These are phyloP conservation scores for Angophora floribunda DNA, from an alignment of 345 rosid species.

Conservation along the genomic window DNA sequence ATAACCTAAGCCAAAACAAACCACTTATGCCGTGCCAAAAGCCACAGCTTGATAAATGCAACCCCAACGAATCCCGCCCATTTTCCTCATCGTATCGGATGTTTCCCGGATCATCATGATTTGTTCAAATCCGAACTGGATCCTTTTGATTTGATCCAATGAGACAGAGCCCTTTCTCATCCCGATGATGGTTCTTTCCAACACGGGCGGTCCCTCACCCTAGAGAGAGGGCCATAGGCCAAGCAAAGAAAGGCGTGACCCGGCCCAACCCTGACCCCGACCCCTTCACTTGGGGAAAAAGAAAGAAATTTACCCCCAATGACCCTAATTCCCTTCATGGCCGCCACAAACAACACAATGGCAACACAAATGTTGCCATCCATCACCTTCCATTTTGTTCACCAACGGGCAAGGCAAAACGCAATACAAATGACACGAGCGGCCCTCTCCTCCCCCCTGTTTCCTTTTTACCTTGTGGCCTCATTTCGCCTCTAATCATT, in stretches of 20 bases:
- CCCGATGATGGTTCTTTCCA: too few species aligned
- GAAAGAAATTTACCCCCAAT: not conserved
- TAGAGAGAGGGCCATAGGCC: not conserved
- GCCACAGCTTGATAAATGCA: not conserved
- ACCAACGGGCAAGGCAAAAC: too few species aligned
- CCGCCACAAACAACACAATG: not conserved
- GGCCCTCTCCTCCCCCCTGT: not conserved
- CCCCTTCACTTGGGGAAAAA: not conserved
- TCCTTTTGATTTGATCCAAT: not conserved
- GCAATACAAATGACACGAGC: not conserved
- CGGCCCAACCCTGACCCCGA: not conserved
- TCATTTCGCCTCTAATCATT: not conserved
- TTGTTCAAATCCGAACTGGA: not conserved
- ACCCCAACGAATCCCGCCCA: not conserved
- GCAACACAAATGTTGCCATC: not conserved
- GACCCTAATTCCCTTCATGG: not conserved
- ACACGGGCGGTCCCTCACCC: fast-evolving
- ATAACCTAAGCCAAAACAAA: not conserved
- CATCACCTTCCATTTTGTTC: not conserved
- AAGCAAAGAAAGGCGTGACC: not conserved
- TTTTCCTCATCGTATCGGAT: not conserved
- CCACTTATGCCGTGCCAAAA: not conserved
- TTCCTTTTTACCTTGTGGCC: not conserved
- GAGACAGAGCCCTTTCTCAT: too few species aligned
- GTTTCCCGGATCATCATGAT: not conserved